Base-by-base conservation (phyloP, 352 stramenopile species). In the Pythium biforme region DNA sequence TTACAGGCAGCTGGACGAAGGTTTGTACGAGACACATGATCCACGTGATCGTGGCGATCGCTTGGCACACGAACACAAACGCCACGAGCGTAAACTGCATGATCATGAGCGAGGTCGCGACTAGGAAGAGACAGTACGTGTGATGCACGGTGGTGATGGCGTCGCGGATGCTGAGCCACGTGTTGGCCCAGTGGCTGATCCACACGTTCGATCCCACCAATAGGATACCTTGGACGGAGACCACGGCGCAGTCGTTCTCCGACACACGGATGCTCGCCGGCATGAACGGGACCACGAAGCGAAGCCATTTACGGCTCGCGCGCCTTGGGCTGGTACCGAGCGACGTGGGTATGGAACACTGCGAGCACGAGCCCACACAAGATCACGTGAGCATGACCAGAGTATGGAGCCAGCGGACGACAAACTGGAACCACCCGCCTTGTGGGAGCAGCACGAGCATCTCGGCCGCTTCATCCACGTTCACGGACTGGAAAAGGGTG, bases 111-210 rank as follows among this genome's bases (percentile, higher is more conserved):
- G 64, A 81, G 14, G 73, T 72, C 0, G 69, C 77, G 22, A 83
- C 74, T 31, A 81, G 55, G 8, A 78, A 62, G 2, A 76, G 54
- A 2, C 69, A 64, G 49, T 86, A 86, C 19, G 63, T 86, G 54
- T 73, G 71, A 0, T 75, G 71, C 0, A 86, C 9, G 41, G 72
- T 76, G 3, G 72, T 53, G 7, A 82, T 45, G 2, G 73, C 68
- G 17, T 89, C 74, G 40, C 81, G 46, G 11, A 85, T 75, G 56
- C 75, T 83, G 1, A 86, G 41, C 5, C 67, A 29, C 7, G 85
- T 83, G 58, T 86, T 86, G 1, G 86, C 62, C 79, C 77, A 86
- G 47, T 88, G 75, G 53, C 83, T 86, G 53, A 85, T 83, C 79
- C 79, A 85, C 2, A 79, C 55, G 29, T 86, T 73, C 3, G 79